Conservation (phyloP, 768 basidiomycete species). For the Russula virescens region DNA sequence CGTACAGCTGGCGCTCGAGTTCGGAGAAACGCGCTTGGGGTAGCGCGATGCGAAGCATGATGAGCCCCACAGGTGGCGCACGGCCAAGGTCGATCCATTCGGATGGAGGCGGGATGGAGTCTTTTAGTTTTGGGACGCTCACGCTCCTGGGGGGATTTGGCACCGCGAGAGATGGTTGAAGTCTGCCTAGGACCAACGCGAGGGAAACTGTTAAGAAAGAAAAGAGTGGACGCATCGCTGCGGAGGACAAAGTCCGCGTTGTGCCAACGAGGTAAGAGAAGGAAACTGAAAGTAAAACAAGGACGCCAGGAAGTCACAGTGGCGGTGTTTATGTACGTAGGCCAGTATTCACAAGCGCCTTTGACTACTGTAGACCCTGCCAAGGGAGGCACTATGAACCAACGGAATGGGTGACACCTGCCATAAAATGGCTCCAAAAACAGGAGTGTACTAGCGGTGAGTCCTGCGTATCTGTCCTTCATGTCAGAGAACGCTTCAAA, state of each 20-base stretch:
- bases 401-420: not conserved
- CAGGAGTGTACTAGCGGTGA: no score
- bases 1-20: constrained; percentile 26
- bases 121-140: constrained; percentile 10
- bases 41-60: constrained; percentile 41
- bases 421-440: not conserved
- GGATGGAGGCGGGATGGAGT: constrained; percentile 33
- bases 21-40: constrained; percentile 25
- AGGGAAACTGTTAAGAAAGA: not conserved
- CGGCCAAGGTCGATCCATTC: constrained; percentile 44
- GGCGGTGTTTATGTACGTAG: not conserved
- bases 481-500: no score
- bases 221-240: constrained; percentile 16
- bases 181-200: not conserved
- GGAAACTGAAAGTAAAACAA: not conserved
- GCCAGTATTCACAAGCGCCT: not conserved
- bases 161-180: constrained; percentile 3
- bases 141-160: not conserved
- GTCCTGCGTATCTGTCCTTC: no score
- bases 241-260: not conserved
- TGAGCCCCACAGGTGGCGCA: constrained; percentile 41
- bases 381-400: not conserved
- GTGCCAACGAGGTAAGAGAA: not conserved
- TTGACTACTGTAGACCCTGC: not conserved
- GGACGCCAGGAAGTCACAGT: not conserved